Conservation (phyloP, 2,329 filamentous ascomycete genomes). For the Botryosphaeria agaves region DNA sequence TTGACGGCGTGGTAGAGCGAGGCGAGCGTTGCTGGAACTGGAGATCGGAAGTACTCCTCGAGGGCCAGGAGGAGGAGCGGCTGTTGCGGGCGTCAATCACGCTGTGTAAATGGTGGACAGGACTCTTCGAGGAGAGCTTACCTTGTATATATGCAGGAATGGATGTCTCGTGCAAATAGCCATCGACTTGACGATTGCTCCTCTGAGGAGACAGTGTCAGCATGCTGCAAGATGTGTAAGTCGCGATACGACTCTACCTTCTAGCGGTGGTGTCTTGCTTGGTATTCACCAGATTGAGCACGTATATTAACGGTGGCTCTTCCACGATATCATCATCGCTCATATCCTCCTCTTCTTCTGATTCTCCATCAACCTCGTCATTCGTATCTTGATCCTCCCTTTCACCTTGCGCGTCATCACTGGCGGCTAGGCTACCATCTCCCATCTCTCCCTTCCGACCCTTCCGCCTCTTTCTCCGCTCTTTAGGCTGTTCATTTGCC, state of each 20-base stretch:
- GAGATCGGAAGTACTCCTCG: slow-evolving; percentile 92
- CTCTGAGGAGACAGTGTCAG: slow-evolving; percentile 34
- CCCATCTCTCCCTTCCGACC: slow-evolving; percentile 32
- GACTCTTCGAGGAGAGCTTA: slow-evolving; percentile 18
- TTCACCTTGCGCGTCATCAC: slow-evolving; percentile 14
- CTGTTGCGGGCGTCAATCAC: slow-evolving; percentile 24
- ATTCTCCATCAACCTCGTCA: slow-evolving; percentile 31
- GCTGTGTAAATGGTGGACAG: neutral
- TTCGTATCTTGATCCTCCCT: slow-evolving; percentile 32
- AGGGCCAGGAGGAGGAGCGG: slow-evolving; percentile 77
- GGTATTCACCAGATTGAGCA: slow-evolving; percentile 93
- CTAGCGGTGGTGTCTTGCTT: slow-evolving; percentile 90
- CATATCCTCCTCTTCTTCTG: slow-evolving; percentile 22
- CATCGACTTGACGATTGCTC: slow-evolving; percentile 94
- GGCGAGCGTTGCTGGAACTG: slow-evolving; percentile 71
- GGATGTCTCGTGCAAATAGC: slow-evolving; percentile 95
- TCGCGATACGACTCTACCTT: slow-evolving; percentile 23
- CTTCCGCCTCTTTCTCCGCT: slow-evolving; percentile 35
- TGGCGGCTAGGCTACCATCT: too few species aligned
- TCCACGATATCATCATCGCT: slow-evolving; percentile 43
- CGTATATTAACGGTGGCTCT: slow-evolving; percentile 87
- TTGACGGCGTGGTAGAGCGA: slow-evolving; percentile 88
- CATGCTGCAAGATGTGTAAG: slow-evolving; percentile 5
- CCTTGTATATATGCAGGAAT: slow-evolving; percentile 97
- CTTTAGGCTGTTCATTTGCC: slow-evolving; percentile 22